phyloP scores from a whole-genome alignment of 352 stramenopile species.

The Phytophthora lateralis region DNA sequence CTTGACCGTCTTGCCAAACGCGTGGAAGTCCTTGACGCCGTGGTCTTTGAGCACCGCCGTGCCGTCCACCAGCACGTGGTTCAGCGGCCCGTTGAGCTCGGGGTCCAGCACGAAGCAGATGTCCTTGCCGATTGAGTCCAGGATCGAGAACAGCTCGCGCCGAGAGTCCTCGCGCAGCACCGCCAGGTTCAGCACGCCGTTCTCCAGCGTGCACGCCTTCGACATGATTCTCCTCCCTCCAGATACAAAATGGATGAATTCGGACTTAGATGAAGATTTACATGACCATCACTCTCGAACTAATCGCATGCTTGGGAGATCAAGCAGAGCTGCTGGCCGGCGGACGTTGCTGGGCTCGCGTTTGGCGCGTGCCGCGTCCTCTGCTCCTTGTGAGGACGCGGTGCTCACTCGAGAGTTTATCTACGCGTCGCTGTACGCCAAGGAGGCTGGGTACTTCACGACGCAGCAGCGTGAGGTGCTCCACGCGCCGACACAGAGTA shows the following conservation, averaged over 20 bases:
- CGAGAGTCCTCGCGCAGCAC: conserved; percentile 86
- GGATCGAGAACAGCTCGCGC: conserved; percentile 84
- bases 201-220: conserved; percentile 83
- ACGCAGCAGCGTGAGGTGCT: conserved; percentile 77
- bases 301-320: no score
- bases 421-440: conserved; percentile 79
- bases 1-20: conserved; percentile 82
- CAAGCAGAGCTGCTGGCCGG: no score
- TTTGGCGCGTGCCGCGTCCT: not conserved
- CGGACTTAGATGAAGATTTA: no score
- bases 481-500: conserved; percentile 57
- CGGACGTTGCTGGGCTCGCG: no score
- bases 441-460: conserved; percentile 84
- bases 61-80: conserved; percentile 88
- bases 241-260: not conserved
- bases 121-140: conserved; percentile 87
- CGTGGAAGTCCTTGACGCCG: conserved; percentile 85
- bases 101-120: conserved; percentile 89
- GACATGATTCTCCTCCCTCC: conserved; percentile 49
- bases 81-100: conserved; percentile 79
- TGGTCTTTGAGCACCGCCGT: conserved; percentile 86
- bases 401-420: conserved; percentile 87
- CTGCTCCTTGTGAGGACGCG: not conserved
- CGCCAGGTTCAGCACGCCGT: conserved; percentile 83
- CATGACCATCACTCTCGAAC: no score